phyloP scores from a whole-genome alignment of 768 basidiomycete species.

The Kwoniella europaea region DNA sequence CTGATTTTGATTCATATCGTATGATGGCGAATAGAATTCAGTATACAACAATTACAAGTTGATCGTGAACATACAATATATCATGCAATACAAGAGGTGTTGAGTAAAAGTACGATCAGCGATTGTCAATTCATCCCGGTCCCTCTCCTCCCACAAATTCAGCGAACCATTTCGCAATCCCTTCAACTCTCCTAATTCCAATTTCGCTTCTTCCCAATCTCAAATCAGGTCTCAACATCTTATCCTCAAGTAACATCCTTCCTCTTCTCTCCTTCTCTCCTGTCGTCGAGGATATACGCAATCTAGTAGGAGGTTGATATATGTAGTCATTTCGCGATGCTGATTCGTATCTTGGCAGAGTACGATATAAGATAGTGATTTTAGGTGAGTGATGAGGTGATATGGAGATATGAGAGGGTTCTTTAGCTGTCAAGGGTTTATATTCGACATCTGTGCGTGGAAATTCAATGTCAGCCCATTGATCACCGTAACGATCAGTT shows the following conservation, averaged over 20 bases:
- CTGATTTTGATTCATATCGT: too few species aligned
- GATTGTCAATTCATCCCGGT: not conserved
- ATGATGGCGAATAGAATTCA: too few species aligned
- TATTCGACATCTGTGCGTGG: conserved; percentile 37
- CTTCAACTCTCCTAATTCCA: conserved; percentile 41
- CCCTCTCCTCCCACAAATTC: conserved; percentile 47
- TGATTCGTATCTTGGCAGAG: conserved; percentile 36
- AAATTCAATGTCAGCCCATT: too few species aligned
- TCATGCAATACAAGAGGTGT: not conserved
- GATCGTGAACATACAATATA: not conserved
- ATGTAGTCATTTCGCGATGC: conserved; percentile 8
- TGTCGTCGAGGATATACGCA: not conserved
- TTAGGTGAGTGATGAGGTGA: conserved; percentile 23
- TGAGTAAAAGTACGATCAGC: not conserved
- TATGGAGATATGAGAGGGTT: conserved; percentile 35
- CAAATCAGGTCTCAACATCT: conserved; percentile 42
- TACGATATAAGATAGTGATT: conserved; percentile 44
- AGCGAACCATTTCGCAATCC: conserved; percentile 49
- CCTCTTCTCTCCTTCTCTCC: not conserved
- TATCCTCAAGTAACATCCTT: conserved; percentile 37
- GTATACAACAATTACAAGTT: not conserved
- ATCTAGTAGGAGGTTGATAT: not conserved
- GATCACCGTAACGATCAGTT: too few species aligned
- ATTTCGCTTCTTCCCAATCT: conserved; percentile 48
- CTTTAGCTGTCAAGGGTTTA: conserved; percentile 30